Conservation (phyloP, 2,329 filamentous ascomycete genomes). For the Tolypocladium amazonense region DNA sequence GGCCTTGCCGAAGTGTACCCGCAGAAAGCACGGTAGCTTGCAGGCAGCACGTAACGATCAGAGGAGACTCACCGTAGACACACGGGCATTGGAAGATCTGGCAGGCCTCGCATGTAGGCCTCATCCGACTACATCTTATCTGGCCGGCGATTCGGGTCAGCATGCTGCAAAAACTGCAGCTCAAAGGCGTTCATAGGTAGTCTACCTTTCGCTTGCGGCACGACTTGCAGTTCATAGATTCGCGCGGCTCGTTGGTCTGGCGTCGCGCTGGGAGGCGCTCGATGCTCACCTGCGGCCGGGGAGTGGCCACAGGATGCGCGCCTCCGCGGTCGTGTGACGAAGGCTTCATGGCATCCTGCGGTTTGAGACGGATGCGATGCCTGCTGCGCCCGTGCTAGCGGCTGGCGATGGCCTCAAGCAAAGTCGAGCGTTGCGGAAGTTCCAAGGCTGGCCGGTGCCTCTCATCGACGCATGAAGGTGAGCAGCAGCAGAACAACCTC, state of each 20-base stretch:
- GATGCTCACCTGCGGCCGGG: conserved; percentile 70
- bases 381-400: not conserved
- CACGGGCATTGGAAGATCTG: conserved; percentile 83
- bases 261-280: conserved; percentile 65
- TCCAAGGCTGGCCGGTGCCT: not conserved
- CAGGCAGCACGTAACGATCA: not conserved
- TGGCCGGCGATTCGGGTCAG: conserved; percentile 23
- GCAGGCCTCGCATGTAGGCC: conserved; percentile 79
- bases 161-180: not conserved
- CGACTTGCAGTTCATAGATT: conserved; percentile 94
- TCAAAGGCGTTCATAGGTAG: not conserved
- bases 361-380: not conserved
- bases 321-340: not conserved
- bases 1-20: too few relatives aligned
- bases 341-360: conserved; percentile 18
- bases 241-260: conserved; percentile 64
- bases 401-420: not conserved
- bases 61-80: conserved; percentile 61
- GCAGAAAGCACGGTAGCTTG: not conserved
- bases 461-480: too few relatives aligned
- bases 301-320: conserved; percentile 43
- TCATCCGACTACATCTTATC: conserved; percentile 87
- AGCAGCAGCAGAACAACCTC: not conserved
- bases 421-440: not conserved
- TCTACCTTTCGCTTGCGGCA: conserved; percentile 82